A percentile compares a stretch with the other conserved stretches of the same genome.
Evolutionary conservation across 345 rosid genomes (phyloP).

Genomic region (Carallia brachiata): DNA sequence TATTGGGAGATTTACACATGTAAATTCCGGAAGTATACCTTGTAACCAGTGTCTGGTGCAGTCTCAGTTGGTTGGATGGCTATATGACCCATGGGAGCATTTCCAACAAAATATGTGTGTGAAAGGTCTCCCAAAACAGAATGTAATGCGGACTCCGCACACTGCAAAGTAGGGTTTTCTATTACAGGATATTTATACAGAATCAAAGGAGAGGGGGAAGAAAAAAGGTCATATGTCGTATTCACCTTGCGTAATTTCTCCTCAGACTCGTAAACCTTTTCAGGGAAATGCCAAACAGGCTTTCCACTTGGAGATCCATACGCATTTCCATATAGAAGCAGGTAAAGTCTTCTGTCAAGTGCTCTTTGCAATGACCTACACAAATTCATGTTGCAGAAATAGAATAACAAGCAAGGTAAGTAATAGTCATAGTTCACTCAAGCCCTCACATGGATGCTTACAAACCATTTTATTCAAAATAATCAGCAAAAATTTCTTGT

Average conservation of each 20-base stretch:
- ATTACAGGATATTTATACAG: not conserved
- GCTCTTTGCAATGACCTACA: conserved; percentile 73
- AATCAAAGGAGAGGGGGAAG: not conserved
- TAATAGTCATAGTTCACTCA: too few relatives aligned
- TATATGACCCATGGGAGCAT: conserved; percentile 95
- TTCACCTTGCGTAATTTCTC: conserved; percentile 81
- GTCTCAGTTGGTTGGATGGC: conserved; percentile 45
- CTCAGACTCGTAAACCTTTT: conserved; percentile 80
- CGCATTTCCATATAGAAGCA: conserved; percentile 65
- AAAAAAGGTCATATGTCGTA: not conserved
- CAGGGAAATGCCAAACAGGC: conserved; percentile 95
- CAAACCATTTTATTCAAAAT: not conserved
- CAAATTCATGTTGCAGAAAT: not conserved
- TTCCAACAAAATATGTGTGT: conserved; percentile 89
- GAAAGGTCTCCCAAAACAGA: conserved; percentile 78
- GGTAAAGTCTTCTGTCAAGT: conserved; percentile 82
- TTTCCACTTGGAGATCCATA: conserved; percentile 52
- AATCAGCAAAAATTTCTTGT: not conserved
- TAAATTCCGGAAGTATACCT: conserved; percentile 42
- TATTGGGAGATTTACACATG: not conserved
- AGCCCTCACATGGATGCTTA: too few relatives aligned
- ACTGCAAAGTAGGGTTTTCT: conserved; percentile 41
- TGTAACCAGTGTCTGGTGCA: conserved; percentile 41
- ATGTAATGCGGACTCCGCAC: conserved; percentile 84
- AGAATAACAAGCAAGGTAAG: too few relatives aligned